Evolutionary conservation across 306 rosid species (phyloP).

Genomic region (Cucurbita pepo): DNA sequence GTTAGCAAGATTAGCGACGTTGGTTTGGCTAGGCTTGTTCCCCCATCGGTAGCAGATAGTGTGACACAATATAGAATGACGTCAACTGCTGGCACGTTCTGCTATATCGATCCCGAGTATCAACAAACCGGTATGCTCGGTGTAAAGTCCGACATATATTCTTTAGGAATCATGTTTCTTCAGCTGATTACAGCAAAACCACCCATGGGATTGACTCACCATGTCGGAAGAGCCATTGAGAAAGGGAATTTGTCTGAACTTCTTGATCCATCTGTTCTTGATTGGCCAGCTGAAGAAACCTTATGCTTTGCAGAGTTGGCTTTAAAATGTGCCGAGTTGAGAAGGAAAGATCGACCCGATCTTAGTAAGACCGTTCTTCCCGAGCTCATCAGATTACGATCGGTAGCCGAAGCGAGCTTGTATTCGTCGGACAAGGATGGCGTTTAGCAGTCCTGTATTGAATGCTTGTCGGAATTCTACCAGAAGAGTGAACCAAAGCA

Average conservation of each 20-base stretch:
- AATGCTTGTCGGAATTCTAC: background rate
- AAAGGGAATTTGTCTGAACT: constrained; percentile 40
- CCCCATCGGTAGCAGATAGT: constrained; percentile 49
- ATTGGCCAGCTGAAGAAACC: constrained; percentile 68
- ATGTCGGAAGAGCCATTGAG: constrained; percentile 46
- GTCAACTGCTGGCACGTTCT: constrained; percentile 85
- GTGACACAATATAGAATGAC: constrained; percentile 85
- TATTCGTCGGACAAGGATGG: background rate
- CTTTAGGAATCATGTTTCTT: constrained; percentile 69
- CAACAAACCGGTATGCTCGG: constrained; percentile 96
- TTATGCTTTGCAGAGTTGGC: constrained; percentile 45
- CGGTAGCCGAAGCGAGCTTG: constrained; percentile 28
- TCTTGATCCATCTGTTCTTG: constrained; percentile 55
- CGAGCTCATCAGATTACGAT: constrained; percentile 41
- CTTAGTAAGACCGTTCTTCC: constrained; percentile 54
- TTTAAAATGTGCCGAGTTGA: constrained; percentile 59
- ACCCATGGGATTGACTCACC: constrained; percentile 82
- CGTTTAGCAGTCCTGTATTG: background rate
- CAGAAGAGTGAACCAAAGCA: background rate
- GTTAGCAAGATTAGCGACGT: constrained; percentile 86
- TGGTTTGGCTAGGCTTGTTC: constrained; percentile 79
- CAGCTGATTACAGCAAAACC: constrained; percentile 63
- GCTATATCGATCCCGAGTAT: constrained; percentile 91
- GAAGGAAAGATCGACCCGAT: constrained; percentile 78
- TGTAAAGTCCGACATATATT: constrained; percentile 73